Percentiles rank a stretch among this genome's conserved stretches.
Conservation (phyloP, 2,329 filamentous ascomycete genomes). For the Colletotrichum sp. region DNA sequence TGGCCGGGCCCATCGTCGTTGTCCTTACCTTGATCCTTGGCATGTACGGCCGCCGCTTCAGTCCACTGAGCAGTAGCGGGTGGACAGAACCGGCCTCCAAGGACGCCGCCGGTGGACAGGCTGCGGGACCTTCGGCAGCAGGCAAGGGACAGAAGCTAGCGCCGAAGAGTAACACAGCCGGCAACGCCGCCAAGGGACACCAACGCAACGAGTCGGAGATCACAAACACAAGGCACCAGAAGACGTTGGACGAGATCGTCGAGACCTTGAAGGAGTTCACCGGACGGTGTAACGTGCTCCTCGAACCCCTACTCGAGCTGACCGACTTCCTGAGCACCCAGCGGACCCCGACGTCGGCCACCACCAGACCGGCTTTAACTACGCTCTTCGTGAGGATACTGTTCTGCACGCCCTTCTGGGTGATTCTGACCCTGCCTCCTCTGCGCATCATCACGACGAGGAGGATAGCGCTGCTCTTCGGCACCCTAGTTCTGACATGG, state of each 20-base stretch:
- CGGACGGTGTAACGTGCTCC: slow-evolving; percentile 85
- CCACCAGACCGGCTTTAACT: slow-evolving; percentile 87
- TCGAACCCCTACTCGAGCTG: slow-evolving; percentile 86
- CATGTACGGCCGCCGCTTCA: slow-evolving; percentile 92
- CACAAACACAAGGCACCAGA: slow-evolving; percentile 78
- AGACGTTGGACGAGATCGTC: slow-evolving; percentile 96
- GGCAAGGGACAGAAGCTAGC: slow-evolving; percentile 5
- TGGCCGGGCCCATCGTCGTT: slow-evolving; percentile 82
- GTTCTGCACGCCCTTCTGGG: slow-evolving; percentile 88
- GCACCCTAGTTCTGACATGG: slow-evolving; percentile 88
- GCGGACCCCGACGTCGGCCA: slow-evolving; percentile 87
- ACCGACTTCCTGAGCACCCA: slow-evolving; percentile 95
- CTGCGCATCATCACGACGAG: slow-evolving; percentile 86
- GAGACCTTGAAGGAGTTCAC: slow-evolving; percentile 92
- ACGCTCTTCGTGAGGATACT: slow-evolving; percentile 89
- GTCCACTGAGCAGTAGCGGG: slow-evolving; percentile 84
- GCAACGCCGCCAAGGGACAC: slow-evolving; percentile 38
- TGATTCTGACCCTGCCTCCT: slow-evolving; percentile 80
- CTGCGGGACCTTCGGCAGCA: neutral
- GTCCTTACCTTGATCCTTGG: slow-evolving; percentile 82
- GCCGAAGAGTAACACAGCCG: slow-evolving; percentile 25
- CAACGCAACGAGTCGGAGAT: slow-evolving; percentile 58
- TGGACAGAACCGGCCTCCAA: slow-evolving; percentile 61
- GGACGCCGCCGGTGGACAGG: slow-evolving; percentile 17
- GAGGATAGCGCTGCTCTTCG: slow-evolving; percentile 82